Evolutionary conservation across 106 monocot species (phyloP).

Genomic region (Dioscorea alata): DNA sequence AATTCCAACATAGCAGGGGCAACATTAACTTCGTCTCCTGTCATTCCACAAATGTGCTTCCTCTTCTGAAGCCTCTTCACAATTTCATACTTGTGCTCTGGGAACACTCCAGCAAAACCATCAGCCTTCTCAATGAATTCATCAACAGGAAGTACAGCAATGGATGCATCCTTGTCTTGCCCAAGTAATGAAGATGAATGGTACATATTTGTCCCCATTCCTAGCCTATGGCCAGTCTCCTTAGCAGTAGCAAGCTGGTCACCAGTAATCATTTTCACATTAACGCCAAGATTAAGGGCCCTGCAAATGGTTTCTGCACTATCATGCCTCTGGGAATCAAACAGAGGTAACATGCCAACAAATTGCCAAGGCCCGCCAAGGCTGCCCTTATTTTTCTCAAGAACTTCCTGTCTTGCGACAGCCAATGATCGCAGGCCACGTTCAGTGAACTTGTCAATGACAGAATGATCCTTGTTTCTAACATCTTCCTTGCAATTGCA

Average conservation of each 20-base stretch:
- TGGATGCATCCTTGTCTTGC: too few species aligned
- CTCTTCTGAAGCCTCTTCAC: conserved; percentile 59
- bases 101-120: conserved; percentile 80
- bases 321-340: conserved; percentile 79
- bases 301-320: conserved; percentile 75
- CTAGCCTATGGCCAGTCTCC: conserved; percentile 71
- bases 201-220: conserved; percentile 76
- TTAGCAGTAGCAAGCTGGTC: conserved; percentile 75
- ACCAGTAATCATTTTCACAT: conserved; percentile 89
- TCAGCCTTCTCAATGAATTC: too few species aligned
- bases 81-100: conserved; percentile 77
- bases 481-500: conserved; percentile 64
- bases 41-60: conserved; percentile 88
- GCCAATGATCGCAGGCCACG: conserved; percentile 72
- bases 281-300: conserved; percentile 83
- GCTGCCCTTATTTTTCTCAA: conserved; percentile 68
- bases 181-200: too few species aligned
- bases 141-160: too few species aligned
- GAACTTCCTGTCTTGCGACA: too few species aligned
- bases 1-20: conserved; percentile 74
- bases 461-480: conserved; percentile 42
- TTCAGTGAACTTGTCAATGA: conserved; percentile 71
- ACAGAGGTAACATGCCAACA: conserved; percentile 67
- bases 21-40: conserved; percentile 81
- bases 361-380: conserved; percentile 73